Percentiles rank a stretch among this genome's conserved stretches.
Conservation (phyloP, 305 asterid species). For the Galium porrigens region DNA sequence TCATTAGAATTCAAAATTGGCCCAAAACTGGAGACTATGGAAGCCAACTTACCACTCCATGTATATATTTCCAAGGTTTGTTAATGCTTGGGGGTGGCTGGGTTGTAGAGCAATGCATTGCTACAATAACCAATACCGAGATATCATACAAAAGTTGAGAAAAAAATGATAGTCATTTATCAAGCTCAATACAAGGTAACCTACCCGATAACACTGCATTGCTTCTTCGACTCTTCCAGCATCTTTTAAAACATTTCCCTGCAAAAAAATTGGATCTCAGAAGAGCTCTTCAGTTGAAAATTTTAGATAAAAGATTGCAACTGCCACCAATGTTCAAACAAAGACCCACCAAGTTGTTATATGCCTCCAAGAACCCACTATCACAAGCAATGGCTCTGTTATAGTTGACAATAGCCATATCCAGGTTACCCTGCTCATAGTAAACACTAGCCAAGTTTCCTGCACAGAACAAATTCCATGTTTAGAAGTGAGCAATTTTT, state of each 20-base stretch:
- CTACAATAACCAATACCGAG: constrained; percentile 29
- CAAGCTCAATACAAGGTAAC: constrained; percentile 21
- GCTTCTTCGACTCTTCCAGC: constrained; percentile 93
- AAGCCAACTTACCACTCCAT: constrained; percentile 70
- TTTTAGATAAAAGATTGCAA: constrained; percentile 3
- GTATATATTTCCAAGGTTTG: constrained; percentile 90
- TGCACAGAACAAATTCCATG: constrained; percentile 21
- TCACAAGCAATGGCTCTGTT: constrained; percentile 90
- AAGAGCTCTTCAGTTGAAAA: constrained; percentile 9
- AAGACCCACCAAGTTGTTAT: constrained; percentile 64
- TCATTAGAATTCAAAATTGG: background rate
- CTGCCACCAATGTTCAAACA: constrained; percentile 3
- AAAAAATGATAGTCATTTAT: constrained; percentile 13
- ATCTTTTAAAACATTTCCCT: constrained; percentile 98
- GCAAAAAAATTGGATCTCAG: constrained; percentile 11
- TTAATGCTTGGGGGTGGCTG: constrained; percentile 90
- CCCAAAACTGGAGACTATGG: background rate
- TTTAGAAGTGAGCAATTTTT: background rate
- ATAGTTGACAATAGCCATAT: constrained; percentile 79
- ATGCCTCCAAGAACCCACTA: constrained; percentile 83
- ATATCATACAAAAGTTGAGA: constrained; percentile 14
- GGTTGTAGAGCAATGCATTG: constrained; percentile 93
- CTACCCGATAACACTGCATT: constrained; percentile 72
- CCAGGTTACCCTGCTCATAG: constrained; percentile 89
- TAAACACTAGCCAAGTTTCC: constrained; percentile 87